Evolutionary conservation across 257 asterid species (phyloP).

Genomic region (Phtheirospermum japonicum): DNA sequence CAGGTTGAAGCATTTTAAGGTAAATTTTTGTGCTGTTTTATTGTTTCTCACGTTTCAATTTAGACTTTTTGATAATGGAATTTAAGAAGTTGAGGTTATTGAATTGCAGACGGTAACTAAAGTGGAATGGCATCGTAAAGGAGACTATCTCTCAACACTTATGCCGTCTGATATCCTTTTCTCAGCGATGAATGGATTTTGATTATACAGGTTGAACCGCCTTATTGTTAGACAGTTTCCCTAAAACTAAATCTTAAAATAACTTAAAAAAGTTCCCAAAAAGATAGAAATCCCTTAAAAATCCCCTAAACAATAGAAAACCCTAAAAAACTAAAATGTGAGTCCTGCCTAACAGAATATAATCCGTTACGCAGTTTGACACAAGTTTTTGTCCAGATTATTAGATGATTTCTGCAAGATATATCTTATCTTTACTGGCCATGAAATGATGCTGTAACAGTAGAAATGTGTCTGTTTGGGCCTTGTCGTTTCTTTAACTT

Average conservation of each 20-base stretch:
- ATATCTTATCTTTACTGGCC: neutral
- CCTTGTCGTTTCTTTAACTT: slow-evolving; percentile 68
- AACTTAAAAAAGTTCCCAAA: no score
- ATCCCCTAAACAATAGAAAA: no score
- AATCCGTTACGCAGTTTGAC: no score
- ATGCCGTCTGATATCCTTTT: slow-evolving; percentile 97
- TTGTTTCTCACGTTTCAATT: slow-evolving; percentile 8
- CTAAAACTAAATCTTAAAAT: no score
- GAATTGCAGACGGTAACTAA: slow-evolving; percentile 75
- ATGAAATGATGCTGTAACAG: neutral
- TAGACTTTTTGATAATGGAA: slow-evolving; percentile 1
- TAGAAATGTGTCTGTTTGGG: slow-evolving; percentile 8
- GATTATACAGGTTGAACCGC: no score
- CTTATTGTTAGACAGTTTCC: no score
- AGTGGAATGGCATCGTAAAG: slow-evolving; percentile 97
- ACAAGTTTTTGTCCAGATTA: neutral
- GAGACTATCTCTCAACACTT: slow-evolving; percentile 85
- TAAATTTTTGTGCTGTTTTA: slow-evolving; percentile 27
- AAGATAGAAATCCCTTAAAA: no score
- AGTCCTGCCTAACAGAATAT: no score
- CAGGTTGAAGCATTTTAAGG: slow-evolving; percentile 92
- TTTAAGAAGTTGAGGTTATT: slow-evolving; percentile 25
- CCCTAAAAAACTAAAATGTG: no score
- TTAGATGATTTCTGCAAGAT: slow-evolving; percentile 2
- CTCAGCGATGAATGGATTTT: slow-evolving; percentile 19